Conservation (phyloP, 257 asterid genomes). For the Datura wrightii region DNA sequence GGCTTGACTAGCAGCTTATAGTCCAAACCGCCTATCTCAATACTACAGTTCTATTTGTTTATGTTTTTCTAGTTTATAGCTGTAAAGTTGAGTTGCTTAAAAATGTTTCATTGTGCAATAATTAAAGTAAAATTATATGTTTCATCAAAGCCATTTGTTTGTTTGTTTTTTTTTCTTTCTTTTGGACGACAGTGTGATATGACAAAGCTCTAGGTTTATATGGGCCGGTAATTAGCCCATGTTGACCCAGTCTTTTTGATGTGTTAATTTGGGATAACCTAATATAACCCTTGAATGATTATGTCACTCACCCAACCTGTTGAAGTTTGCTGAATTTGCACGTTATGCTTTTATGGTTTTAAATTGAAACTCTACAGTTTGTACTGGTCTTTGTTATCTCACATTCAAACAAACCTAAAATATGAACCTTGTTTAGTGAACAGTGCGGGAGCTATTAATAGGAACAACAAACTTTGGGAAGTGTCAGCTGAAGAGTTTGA, state of each 20-base stretch:
- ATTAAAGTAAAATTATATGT: neutral
- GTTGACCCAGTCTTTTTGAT: neutral
- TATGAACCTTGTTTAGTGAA: too few species aligned
- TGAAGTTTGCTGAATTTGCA: too few species aligned
- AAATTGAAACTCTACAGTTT: too few species aligned
- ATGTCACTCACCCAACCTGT: too few species aligned
- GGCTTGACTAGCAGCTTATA: too few species aligned
- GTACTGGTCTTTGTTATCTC: too few species aligned
- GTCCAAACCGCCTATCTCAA: neutral
- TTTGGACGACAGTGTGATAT: neutral
- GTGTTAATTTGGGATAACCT: neutral
- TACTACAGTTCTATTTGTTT: neutral
- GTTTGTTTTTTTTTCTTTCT: neutral
- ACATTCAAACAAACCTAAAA: too few species aligned
- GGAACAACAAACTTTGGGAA: too few species aligned
- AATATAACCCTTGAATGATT: neutral
- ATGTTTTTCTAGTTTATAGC: conserved; percentile 5
- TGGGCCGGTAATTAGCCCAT: neutral
- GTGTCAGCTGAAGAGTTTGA: too few species aligned
- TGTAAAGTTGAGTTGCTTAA: neutral
- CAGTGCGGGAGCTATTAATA: too few species aligned
- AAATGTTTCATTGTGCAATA: conserved; percentile 4
- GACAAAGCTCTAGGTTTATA: neutral
- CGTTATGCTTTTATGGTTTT: too few species aligned
- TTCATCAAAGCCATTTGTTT: conserved; percentile 18